phyloP scores from a whole-genome alignment of 1,139 yeast genomes.

The Debaryomyces nepalensis region DNA sequence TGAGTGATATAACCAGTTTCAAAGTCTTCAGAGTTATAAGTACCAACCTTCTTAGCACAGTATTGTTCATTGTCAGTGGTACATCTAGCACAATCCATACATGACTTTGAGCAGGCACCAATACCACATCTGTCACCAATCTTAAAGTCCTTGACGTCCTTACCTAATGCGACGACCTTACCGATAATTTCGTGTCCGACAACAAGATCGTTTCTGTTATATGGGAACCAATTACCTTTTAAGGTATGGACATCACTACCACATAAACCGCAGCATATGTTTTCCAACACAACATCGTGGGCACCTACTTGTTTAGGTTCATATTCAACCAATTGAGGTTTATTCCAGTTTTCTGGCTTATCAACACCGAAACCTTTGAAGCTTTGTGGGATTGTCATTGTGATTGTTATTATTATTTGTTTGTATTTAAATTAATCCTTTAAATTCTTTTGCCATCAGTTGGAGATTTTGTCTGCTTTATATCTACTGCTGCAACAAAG shows the following conservation, averaged over 20 bases:
- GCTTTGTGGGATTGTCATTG: constrained; percentile 34
- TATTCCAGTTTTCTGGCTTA: constrained; percentile 43
- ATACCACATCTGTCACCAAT: constrained; percentile 67
- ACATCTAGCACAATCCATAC: constrained; percentile 56
- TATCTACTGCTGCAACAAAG: too few relatives aligned
- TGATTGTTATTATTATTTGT: too few relatives aligned
- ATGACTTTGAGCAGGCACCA: constrained; percentile 58
- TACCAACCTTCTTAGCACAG: constrained; percentile 47
- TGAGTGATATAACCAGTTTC: constrained; percentile 46
- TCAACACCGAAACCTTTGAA: constrained; percentile 52
- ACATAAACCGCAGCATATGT: constrained; percentile 61
- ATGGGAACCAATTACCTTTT: constrained; percentile 48
- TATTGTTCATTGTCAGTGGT: constrained; percentile 50
- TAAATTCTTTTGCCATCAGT: too few relatives aligned
- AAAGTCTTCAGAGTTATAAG: constrained; percentile 48
- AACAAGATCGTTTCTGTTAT: constrained; percentile 33
- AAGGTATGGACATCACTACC: constrained; percentile 60
- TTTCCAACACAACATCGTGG: constrained; percentile 51
- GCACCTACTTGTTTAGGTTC: constrained; percentile 42
- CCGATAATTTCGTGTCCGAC: constrained; percentile 62
- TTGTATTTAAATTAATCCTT: too few relatives aligned
- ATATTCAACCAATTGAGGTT: constrained; percentile 47
- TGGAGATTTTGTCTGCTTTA: too few relatives aligned
- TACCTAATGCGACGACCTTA: constrained; percentile 55
- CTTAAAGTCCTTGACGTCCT: constrained; percentile 47